Evolutionary conservation across 345 rosid genomes (phyloP), one percentile per base, ranked within the genome.

Genomic region (Eucalyptus pauciflora): DNA sequence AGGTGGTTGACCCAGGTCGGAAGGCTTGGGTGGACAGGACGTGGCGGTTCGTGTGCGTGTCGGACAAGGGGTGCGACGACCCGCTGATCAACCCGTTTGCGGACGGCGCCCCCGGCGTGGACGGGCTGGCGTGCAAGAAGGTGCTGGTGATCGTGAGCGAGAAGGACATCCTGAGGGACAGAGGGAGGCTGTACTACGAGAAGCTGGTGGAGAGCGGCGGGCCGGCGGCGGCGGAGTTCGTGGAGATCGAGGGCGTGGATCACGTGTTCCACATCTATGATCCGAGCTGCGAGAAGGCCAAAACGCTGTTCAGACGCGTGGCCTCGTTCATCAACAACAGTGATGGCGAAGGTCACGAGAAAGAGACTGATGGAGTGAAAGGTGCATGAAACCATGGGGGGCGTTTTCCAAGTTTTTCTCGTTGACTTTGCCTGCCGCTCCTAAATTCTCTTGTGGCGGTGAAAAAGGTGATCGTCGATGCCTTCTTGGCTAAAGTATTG

Each of bases 41-140:
- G 95, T 97, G 99, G 98, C 22, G 33, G 45, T 94, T 95, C 14
- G 95, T 95, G 41, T 95, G 97, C 27, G 93, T 95, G 4, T 94
- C 97, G 0, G 92, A 92, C 7, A 92, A 92, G 91, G 97, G 97
- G 41, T 92, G 93, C 50, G 99, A 97, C 87, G 97, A 96, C 87
- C 96, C 95, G 31, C 90, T 92, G 56, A 94, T 96, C 31, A 96
- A 97, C 91, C 98, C 98, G 64, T 94, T 96, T 83, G 87, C 64
- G 2, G 95, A 92, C 6, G 97, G 93, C 58, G 92, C 96, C 13
- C 93, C 94, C 11, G 91, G 91, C 79, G 48, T 94, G 24, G 83
- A 88, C 7, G 93, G 86, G 71, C 83, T 97, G 91, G 96, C 90
- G 13, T 94, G 97, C 88, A 93, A 94, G 18, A 90, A 92, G 64